These are phyloP conservation scores for Nannochloris sp. DNA, from an alignment of 139 green algal species.

Conservation along the genomic window DNA sequence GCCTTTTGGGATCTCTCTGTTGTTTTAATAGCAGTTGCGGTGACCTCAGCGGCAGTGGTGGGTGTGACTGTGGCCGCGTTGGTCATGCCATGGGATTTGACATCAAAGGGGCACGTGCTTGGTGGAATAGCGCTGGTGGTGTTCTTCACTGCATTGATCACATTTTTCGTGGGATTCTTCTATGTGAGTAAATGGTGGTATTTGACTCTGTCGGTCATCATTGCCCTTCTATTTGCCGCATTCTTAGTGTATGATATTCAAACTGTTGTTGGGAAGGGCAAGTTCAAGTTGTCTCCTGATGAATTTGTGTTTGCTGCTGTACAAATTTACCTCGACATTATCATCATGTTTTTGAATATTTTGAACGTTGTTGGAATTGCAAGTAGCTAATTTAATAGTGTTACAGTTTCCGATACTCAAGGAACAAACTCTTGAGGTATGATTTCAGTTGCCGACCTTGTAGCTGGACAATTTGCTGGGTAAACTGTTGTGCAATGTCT, in stretches of 20 bases:
- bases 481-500: conserved; percentile 43
- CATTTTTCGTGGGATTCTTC: conserved; percentile 33
- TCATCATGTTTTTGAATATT: conserved; percentile 34
- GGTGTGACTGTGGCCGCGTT: conserved; percentile 26
- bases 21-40: conserved; percentile 30
- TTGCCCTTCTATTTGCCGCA: conserved; percentile 38
- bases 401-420: conserved; percentile 12
- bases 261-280: conserved; percentile 42
- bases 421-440: conserved; percentile 33
- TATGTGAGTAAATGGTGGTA: conserved; percentile 26
- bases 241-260: conserved; percentile 43
- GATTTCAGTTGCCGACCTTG: conserved; percentile 44
- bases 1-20: conserved; percentile 32
- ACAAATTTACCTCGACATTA: conserved; percentile 45
- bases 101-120: conserved; percentile 31
- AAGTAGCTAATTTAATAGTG: conserved; percentile 3
- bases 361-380: conserved; percentile 15
- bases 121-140: conserved; percentile 16
- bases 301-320: conserved; percentile 42
- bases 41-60: conserved; percentile 16
- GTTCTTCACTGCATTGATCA: conserved; percentile 24
- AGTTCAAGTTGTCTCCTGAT: conserved; percentile 32
- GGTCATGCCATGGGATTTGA: conserved; percentile 41
- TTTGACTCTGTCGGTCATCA: conserved; percentile 27
- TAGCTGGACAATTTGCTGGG: conserved; percentile 28